Conservation (phyloP, 306 rosid genomes). For the Gleditsia sinensis region DNA sequence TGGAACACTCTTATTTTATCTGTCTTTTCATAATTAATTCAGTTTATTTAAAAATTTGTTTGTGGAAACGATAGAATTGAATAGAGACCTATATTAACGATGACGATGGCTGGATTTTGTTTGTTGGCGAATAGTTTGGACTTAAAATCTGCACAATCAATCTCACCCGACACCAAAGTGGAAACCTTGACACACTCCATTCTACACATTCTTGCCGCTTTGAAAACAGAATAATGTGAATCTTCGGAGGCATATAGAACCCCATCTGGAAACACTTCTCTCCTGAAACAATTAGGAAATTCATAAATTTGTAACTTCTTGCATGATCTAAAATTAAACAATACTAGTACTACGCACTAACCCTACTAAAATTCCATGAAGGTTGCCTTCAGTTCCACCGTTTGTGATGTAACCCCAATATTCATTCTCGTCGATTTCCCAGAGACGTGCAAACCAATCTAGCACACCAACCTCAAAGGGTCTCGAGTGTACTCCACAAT, state of each 20-base stretch:
- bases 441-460: conserved; percentile 63
- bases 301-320: no score
- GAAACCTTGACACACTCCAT: conserved; percentile 66
- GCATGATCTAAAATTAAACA: no score
- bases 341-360: no score
- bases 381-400: conserved; percentile 80
- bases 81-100: conserved; percentile 62
- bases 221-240: conserved; percentile 76
- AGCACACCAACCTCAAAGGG: neutral
- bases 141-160: conserved; percentile 59
- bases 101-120: conserved; percentile 73
- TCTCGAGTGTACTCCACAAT: neutral
- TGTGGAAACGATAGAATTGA: neutral
- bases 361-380: conserved; percentile 75
- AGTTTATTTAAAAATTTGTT: no score
- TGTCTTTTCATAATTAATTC: no score
- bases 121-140: conserved; percentile 47
- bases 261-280: conserved; percentile 69
- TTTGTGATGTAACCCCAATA: conserved; percentile 82
- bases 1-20: no score
- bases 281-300: conserved; percentile 37
- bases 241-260: conserved; percentile 67
- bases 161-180: conserved; percentile 66
- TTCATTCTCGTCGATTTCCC: conserved; percentile 63
- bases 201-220: conserved; percentile 75